Base-by-base conservation (phyloP, 192 early-diverging fungal species). In the Dimargaris cristalligena region DNA sequence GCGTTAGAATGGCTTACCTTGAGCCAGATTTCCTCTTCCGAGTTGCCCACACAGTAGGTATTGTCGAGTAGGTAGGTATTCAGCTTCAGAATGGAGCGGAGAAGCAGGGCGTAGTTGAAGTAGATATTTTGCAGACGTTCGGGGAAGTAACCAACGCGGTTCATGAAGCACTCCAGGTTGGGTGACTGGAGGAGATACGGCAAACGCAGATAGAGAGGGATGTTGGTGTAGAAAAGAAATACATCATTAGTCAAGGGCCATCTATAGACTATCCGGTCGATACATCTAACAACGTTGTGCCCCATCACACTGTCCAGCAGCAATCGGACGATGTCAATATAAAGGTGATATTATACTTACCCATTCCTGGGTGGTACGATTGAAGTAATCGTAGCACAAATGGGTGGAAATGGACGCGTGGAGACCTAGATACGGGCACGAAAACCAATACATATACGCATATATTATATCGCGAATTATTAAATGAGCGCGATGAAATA, bases 371-470 rank as follows among this genome's bases (percentile, higher is more conserved):
- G 88, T 90, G 0, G 85, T 87, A 44, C 81, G 75, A 63, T 99
- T 84, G 60, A 94, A 82, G 70, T 81, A 93, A 63, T 99, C 84
- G 52, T 88, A 77, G 68, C 97, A 99, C 56, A 99, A 94, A 70
- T 99, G 94, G 9, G 91, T 89, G 0, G 95, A 98, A 30, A 96
- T 95, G 22, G 94, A 97, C 0, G 92, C 75, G 66, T 99, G 97
- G 30, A 99, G 77, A 10, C 96, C 91, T 51, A 74, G 16, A 4
- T n/a, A 44, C 34, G 6, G 47, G n/a, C n/a, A n/a, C n/a, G n/a
- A n/a, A n/a, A n/a, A n/a, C n/a, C n/a, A n/a, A n/a, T n/a, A n/a
- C n/a, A n/a, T n/a, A n/a, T n/a, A n/a, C n/a, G n/a, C n/a, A n/a
- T n/a, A n/a, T n/a, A n/a, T n/a, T n/a, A n/a, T n/a, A n/a, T n/a